Base-by-base conservation (phyloP, 495 filamentous ascomycete genomes). In the Alectoria sarmentosa region DNA sequence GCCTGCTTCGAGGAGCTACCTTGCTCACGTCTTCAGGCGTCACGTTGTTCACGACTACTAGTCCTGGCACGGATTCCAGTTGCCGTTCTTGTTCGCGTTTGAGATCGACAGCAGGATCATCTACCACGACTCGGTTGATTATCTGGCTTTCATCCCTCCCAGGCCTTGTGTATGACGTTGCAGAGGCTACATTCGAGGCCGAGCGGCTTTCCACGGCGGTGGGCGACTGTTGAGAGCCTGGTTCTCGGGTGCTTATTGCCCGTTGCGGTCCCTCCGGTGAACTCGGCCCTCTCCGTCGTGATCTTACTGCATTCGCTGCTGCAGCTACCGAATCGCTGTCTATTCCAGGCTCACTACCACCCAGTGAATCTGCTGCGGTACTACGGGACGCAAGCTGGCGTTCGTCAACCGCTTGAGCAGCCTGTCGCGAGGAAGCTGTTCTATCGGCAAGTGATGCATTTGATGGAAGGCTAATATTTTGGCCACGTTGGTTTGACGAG, bases 81-180 rank as follows among this genome's bases (percentile, higher is more conserved):
- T 87, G 78, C 34, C 91, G 88, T 67, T 88, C 88, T 65, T 82
- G 80, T 72, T 92, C 92, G 58, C 92, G 82, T 52, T 85, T 87
- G 58, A 91, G 79, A 71, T 95, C 91, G 34, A 90, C 86, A 65
- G 85, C 81, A 26, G 90, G 90, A 68, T 95, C 90, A 58, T 88
- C 89, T 60, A 92, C 82, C 66, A 92, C 74, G 19, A 94, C 83
- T 46, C 88, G 84, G 70, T 90, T 90, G 66, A 96, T 85, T 28
- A 95, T 84, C 56, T 88, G 84, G 73, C 83, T 86, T 38, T 85
- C 80, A 70, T 89, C 85, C 62, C 84, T 62, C 42, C 52, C 38
- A 39, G 62, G 38, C 48, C 48, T 59, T 26, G 65, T 38, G 58
- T 65, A 34, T 15, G 65, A n/a, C 34, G 79, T 21, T 83, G 84